Conservation (phyloP, 2,329 filamentous ascomycete species). For the Blastomyces silverae region DNA sequence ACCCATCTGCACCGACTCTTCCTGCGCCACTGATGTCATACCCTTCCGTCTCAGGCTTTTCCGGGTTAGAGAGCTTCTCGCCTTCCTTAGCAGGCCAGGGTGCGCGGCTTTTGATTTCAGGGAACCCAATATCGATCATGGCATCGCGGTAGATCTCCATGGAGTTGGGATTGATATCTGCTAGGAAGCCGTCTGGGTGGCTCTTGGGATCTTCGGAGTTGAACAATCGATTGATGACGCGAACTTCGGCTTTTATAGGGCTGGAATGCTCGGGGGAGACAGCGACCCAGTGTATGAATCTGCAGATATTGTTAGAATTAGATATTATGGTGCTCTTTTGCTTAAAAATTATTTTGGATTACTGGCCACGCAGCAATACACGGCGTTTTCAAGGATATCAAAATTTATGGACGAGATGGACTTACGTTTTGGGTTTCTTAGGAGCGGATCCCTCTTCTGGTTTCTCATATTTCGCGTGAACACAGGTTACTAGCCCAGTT, state of each 20-base stretch:
- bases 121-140: slow-evolving; percentile 74
- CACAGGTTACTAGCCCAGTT: slow-evolving; percentile 58
- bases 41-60: slow-evolving; percentile 40
- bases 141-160: slow-evolving; percentile 73
- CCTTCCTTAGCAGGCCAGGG: slow-evolving; percentile 77
- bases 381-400: neutral
- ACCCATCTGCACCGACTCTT: slow-evolving; percentile 20
- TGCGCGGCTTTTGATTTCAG: slow-evolving; percentile 64
- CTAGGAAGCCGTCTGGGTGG: slow-evolving; percentile 71
- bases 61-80: slow-evolving; percentile 51
- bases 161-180: slow-evolving; percentile 76
- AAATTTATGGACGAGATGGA: neutral
- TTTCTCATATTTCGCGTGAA: slow-evolving; percentile 62
- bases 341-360: neutral
- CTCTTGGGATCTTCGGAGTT: slow-evolving; percentile 75
- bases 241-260: slow-evolving; percentile 61
- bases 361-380: neutral
- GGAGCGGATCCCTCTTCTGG: slow-evolving; percentile 56
- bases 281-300: slow-evolving; percentile 80
- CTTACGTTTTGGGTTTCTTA: slow-evolving; percentile 62
- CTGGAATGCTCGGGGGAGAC: slow-evolving; percentile 56
- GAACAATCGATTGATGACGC: slow-evolving; percentile 77
- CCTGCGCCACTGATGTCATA: slow-evolving; percentile 13
- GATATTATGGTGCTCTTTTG: neutral
- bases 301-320: slow-evolving; percentile 20